These are phyloP conservation scores for Millerago galiae DNA, from an alignment of 805 yeast species.

Conservation along the genomic window DNA sequence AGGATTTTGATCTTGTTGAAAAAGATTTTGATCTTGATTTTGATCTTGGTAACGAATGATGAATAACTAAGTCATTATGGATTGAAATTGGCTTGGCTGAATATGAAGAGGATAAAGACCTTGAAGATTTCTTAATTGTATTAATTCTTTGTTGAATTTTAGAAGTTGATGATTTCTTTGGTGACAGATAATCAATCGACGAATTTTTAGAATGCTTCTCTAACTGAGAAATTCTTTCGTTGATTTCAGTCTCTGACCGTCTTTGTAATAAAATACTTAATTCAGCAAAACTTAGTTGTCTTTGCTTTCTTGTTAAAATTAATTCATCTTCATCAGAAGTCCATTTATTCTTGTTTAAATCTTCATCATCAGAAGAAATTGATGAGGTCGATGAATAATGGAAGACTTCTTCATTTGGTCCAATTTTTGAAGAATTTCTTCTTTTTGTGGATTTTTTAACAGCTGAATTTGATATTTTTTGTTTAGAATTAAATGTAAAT, in stretches of 20 bases:
- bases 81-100: not conserved
- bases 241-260: constrained; percentile 70
- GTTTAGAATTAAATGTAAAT: constrained; percentile 2
- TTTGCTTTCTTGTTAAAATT: constrained; percentile 44
- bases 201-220: constrained; percentile 16
- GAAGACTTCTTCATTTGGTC: constrained; percentile 5
- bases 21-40: constrained; percentile 5
- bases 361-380: constrained; percentile 11
- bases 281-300: constrained; percentile 66
- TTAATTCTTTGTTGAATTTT: not conserved
- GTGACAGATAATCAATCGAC: not conserved
- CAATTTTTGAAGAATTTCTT: constrained; percentile 6
- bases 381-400: constrained; percentile 7
- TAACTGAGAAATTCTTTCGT: constrained; percentile 48
- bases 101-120: constrained; percentile 5
- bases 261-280: constrained; percentile 65
- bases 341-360: constrained; percentile 28
- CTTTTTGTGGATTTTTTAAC: constrained; percentile 1
- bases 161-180: not conserved
- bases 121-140: constrained; percentile 5
- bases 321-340: constrained; percentile 65
- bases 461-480: not conserved
- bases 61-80: not conserved
- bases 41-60: not conserved
- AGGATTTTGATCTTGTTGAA: constrained; percentile 14